Evolutionary conservation across 306 rosid genomes (phyloP).

Genomic region (Sindora glabra): DNA sequence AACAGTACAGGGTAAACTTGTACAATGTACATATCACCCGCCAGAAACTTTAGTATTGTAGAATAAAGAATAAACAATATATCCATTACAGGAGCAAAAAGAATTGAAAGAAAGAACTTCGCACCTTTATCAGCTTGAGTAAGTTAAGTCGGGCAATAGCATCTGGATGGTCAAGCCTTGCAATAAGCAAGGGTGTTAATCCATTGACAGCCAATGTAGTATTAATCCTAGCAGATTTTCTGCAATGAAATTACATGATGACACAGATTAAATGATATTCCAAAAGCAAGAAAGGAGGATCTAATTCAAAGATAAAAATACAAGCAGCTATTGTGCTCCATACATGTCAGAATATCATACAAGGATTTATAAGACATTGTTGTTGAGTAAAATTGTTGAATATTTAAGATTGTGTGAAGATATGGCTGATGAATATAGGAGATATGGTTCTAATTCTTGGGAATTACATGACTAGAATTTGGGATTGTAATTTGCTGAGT

Average conservation of each 20-base stretch:
- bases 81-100: background rate
- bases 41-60: too few relatives aligned
- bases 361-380: background rate
- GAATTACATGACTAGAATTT: too few relatives aligned
- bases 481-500: too few relatives aligned
- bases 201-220: constrained; percentile 95
- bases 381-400: too few relatives aligned
- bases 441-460: too few relatives aligned
- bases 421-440: too few relatives aligned
- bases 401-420: too few relatives aligned
- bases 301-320: background rate
- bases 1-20: too few relatives aligned
- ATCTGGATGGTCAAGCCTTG: constrained; percentile 94
- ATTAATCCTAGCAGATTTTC: constrained; percentile 94
- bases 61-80: background rate
- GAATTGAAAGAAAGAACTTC: background rate
- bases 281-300: background rate
- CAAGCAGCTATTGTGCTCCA: background rate
- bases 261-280: background rate
- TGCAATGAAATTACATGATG: constrained; percentile 31
- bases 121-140: constrained; percentile 91
- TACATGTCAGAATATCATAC: background rate
- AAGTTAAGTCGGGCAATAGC: constrained; percentile 99
- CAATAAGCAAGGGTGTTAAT: constrained; percentile 86
- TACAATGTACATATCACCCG: too few relatives aligned